These are phyloP conservation scores for Abelmoschus esculentus DNA, from an alignment of 345 rosid species.

Conservation along the genomic window DNA sequence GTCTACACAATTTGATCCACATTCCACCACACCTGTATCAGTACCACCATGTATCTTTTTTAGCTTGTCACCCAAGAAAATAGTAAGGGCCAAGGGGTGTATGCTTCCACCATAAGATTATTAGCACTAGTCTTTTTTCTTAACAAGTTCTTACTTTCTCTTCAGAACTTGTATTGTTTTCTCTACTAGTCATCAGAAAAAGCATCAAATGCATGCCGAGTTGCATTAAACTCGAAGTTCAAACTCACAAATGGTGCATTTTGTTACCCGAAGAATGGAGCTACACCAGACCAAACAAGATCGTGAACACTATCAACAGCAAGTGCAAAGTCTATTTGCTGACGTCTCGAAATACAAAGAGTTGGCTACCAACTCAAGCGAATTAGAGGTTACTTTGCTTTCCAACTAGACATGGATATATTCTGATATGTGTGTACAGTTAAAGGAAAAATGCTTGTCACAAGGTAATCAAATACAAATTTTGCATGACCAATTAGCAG, in stretches of 20 bases:
- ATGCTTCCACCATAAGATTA: neutral
- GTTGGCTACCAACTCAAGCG: constrained; percentile 53
- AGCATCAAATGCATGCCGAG: constrained; percentile 24
- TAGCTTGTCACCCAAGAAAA: neutral
- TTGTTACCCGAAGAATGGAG: constrained; percentile 52
- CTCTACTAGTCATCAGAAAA: no score
- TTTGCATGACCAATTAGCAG: constrained; percentile 56
- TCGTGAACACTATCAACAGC: constrained; percentile 49
- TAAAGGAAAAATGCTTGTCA: constrained; percentile 57
- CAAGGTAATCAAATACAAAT: constrained; percentile 58
- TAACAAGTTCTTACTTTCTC: neutral
- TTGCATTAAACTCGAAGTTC: constrained; percentile 46
- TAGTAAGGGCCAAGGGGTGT: neutral
- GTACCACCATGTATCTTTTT: neutral
- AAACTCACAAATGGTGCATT: constrained; percentile 62
- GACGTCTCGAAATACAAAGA: constrained; percentile 63
- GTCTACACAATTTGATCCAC: neutral
- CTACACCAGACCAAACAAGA: constrained; percentile 60
- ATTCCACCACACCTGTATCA: neutral
- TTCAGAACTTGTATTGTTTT: neutral
- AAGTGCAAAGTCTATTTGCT: constrained; percentile 42
- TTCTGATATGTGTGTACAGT: constrained; percentile 6
- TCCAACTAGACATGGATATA: neutral
- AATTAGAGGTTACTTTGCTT: constrained; percentile 55
- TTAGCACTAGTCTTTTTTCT: no score